Base-by-base conservation (phyloP, 495 filamentous ascomycete species). In the Penicillium argentinense region DNA sequence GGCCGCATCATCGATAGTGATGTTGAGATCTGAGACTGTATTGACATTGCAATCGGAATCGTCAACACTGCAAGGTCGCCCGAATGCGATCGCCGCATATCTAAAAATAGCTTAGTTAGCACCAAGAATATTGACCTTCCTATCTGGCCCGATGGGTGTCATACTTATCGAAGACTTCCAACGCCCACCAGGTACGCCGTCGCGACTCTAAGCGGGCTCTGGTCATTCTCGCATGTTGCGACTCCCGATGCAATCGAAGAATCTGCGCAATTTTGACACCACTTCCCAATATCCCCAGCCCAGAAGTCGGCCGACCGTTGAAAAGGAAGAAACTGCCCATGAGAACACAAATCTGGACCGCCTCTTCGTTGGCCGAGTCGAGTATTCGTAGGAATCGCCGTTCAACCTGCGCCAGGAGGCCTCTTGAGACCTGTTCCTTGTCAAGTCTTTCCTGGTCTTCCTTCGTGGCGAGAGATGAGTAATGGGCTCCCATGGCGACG, bases 291-390 rank as follows among this genome's bases (percentile, higher is more conserved):
- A 47, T 39, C 3, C 36, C 45, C 9, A 54, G n/a, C 6, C 45
- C 51, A 17, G 30, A 25, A 0, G 38, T 38, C 6, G 51, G 51
- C 2, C 38, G 45, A 9, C 51, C 51, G 30, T 54, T 54, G 39
- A 49, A 54, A 2, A 54, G 14, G 28, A 44, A 30, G 26, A 43
- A 54, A 22, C 45, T 54, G 6, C 50, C 45, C 24, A 54, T 18
- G 9, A 54, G 29, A 13, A 54, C 30, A 24, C 50, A 54, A 17
- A 54, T 16, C 28, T 54, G 50, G 19, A 54, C 50, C 9, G 50
- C 36, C 34, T 53, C 50, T 8, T 42, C 42, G 48, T 46, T 47
- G 19, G 50, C 26, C 4, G 26, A 42, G 23, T 34, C 44, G 41
- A 53, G 42, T 25, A 53, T 53, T 4, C 13, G 6, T 5, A 25